A percentile compares a stretch with the other conserved stretches of the same genome.
phyloP scores from a whole-genome alignment of 108 stramenopile species.

The Fragilariopsis cylindrus region DNA sequence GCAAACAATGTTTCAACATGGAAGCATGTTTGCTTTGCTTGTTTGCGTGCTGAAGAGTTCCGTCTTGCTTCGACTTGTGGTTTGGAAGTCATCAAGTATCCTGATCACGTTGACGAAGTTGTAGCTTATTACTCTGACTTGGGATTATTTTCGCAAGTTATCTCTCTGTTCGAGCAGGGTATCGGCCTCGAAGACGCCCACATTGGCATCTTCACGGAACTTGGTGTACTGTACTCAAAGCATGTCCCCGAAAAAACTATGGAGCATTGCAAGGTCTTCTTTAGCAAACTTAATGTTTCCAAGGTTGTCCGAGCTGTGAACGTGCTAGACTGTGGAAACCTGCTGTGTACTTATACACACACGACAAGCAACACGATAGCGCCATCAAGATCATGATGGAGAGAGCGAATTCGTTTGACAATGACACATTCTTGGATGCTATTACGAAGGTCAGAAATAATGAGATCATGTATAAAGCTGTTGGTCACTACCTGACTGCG shows the following conservation, averaged over 20 bases:
- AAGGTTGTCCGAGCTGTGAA: constrained; percentile 99
- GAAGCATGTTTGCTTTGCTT: constrained; percentile 98
- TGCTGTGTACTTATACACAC: constrained; percentile 97
- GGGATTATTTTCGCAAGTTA: constrained; percentile 94
- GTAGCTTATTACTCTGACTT: constrained; percentile 96
- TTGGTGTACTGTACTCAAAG: constrained; percentile 99
- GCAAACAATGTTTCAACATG: constrained; percentile 99
- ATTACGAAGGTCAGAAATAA: constrained; percentile 96
- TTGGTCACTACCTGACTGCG: constrained; percentile 90
- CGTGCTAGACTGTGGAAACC: constrained; percentile 95
- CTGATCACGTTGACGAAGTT: constrained; percentile 99
- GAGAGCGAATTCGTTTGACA: constrained; percentile 89
- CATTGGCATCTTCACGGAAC: constrained; percentile 99
- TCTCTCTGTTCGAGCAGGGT: constrained; percentile 98
- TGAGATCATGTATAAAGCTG: constrained; percentile 98
- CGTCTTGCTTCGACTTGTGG: constrained; percentile 96
- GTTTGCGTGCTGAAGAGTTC: constrained; percentile 96
- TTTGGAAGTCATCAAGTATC: constrained; percentile 98
- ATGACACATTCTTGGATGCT: constrained; percentile 96
- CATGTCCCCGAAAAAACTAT: constrained; percentile 98
- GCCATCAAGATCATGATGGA: constrained; percentile 99
- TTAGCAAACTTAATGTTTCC: constrained; percentile 95
- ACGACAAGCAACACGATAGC: constrained; percentile 96
- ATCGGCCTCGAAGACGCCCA: constrained; percentile 98
- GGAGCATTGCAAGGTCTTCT: constrained; percentile 99